Base-by-base conservation (phyloP, 2,329 filamentous ascomycete genomes). In the Basipetospora chlamydospora region DNA sequence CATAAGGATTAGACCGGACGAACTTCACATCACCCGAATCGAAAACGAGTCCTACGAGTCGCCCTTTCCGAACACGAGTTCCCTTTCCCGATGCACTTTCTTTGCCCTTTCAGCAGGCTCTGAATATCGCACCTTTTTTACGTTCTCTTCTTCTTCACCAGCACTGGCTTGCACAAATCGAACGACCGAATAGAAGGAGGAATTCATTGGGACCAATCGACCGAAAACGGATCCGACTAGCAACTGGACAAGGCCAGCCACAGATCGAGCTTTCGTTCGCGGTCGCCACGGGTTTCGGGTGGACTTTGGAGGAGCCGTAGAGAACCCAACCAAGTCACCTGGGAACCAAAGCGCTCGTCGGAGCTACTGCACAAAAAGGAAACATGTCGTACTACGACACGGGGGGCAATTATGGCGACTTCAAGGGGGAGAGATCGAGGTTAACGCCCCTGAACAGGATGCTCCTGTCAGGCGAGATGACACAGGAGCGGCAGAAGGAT, bases 391-490 rank as follows among this genome's bases (percentile, higher is more conserved):
- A 45, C 17, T 46, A 44, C 41, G 43, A 42, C 34, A 51, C 57
- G 43, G 51, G 51, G 37, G 29, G 35, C 6, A 25, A 17, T 26
- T 29, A 38, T 18, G 37, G 31, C 31, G 31, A 13, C 16, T 21
- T 11, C n/a, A 13, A 40, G 33, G 25, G 33, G n/a, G 82, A 88
- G 60, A 67, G 83, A 51, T 74, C 80, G 53, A 71, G 82, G 78
- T 86, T 80, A 76, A 82, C 83, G 42, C 81, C 82, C 12, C 67
- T 90, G 38, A 84, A 80, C 42, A 73, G 81, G 44, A 84, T 88
- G 78, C 62, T 90, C 53, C 70, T 87, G 54, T 85, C 82, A 39
- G 81, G 82, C 34, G 80, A 86, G 61, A 80, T 87, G 72, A 83
- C 76, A 38, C 76, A 77, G 49, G 78, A 85, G 52, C 70, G 64